Conservation (phyloP, 2,329 filamentous ascomycete genomes). For the Pseudogymnoascus verrucosus region DNA sequence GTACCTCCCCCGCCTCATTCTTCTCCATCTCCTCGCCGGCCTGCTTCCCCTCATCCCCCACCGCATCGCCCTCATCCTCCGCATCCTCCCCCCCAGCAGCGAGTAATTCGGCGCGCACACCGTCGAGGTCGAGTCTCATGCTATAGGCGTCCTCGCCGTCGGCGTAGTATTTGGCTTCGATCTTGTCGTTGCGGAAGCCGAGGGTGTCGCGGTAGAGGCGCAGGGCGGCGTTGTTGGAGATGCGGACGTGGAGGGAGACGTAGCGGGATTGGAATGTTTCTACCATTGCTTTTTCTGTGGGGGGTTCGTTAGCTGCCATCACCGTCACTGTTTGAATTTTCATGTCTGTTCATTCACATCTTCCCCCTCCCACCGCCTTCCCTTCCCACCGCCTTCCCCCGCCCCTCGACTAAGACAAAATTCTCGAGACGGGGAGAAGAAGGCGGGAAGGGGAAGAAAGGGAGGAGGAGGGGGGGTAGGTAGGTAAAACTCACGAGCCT, state of each 20-base stretch:
- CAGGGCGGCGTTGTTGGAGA: slow-evolving; percentile 85
- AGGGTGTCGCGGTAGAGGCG: slow-evolving; percentile 90
- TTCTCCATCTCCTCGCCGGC: slow-evolving; percentile 48
- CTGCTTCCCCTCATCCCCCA: slow-evolving; percentile 54
- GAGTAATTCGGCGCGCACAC: slow-evolving; percentile 42
- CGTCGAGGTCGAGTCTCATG: slow-evolving; percentile 78
- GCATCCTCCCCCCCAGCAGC: slow-evolving; percentile 14
- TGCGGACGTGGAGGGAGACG: slow-evolving; percentile 90
- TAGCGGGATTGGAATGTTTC: slow-evolving; percentile 88
- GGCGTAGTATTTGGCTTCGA: slow-evolving; percentile 87
- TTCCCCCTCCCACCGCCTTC: too few relatives aligned
- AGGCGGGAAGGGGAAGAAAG: too few relatives aligned
- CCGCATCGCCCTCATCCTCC: slow-evolving; percentile 61
- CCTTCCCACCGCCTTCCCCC: not conserved
- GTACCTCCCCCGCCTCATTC: slow-evolving; percentile 46
- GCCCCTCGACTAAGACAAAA: not conserved
- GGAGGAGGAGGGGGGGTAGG: too few relatives aligned
- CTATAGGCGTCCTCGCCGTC: slow-evolving; percentile 94
- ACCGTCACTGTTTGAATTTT: too few relatives aligned
- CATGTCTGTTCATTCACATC: too few relatives aligned
- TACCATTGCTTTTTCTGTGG: slow-evolving; percentile 92
- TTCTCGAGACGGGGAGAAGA: not conserved
- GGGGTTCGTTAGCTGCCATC: too few relatives aligned
- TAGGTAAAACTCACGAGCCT: slow-evolving; percentile 60
- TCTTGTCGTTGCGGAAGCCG: slow-evolving; percentile 79